A percentile compares a stretch with the other conserved stretches of the same genome.
phyloP scores from a whole-genome alignment of 768 basidiomycete genomes.

The Lenzites betulinus region DNA sequence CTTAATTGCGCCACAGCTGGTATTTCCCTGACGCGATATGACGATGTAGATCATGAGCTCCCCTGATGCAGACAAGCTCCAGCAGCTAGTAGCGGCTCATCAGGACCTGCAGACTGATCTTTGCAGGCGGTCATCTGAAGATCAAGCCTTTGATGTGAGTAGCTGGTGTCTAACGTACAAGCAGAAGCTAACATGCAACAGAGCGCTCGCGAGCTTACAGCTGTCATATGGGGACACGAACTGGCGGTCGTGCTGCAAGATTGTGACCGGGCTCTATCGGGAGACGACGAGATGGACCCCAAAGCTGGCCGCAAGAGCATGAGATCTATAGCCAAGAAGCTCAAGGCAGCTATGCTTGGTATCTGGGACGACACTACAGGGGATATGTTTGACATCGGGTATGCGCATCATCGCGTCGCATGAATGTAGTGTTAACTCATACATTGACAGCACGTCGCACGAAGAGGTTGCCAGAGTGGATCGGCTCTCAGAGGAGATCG shows the following conservation, averaged over 20 bases:
- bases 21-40: neutral
- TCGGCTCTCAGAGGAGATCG: slow-evolving; percentile 71
- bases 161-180: neutral
- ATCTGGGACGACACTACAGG: slow-evolving; percentile 71
- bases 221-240: slow-evolving; percentile 81
- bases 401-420: slow-evolving; percentile 24
- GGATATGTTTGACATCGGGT: slow-evolving; percentile 88
- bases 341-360: slow-evolving; percentile 65
- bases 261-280: slow-evolving; percentile 50
- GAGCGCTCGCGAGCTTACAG: slow-evolving; percentile 84
- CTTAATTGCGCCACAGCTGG: neutral
- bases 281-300: slow-evolving; percentile 39
- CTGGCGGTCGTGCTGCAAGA: slow-evolving; percentile 69
- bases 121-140: slow-evolving; percentile 69
- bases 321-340: slow-evolving; percentile 50
- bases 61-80: slow-evolving; percentile 52
- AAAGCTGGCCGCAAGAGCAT: slow-evolving; percentile 36
- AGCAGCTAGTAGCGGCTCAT: slow-evolving; percentile 62
- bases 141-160: slow-evolving; percentile 79
- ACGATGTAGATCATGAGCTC: slow-evolving; percentile 52
- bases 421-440: neutral
- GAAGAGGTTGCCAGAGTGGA: slow-evolving; percentile 74
- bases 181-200: slow-evolving; percentile 31
- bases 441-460: slow-evolving; percentile 51
- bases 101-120: slow-evolving; percentile 68